Evolutionary conservation across 106 monocot species (phyloP).

Genomic region (Dendrobium catenatum): DNA sequence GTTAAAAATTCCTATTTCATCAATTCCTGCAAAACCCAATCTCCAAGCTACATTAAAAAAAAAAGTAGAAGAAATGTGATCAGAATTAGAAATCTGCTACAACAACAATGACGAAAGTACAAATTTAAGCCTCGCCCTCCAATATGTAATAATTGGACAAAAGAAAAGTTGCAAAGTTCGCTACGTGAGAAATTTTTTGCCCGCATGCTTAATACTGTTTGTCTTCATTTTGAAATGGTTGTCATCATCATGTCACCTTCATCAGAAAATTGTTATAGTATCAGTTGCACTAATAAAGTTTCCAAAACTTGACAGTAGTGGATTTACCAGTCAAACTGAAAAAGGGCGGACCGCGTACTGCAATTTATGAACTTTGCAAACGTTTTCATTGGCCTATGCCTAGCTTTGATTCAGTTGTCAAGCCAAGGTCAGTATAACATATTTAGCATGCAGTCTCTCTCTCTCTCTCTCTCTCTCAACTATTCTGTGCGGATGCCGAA

Average conservation of each 20-base stretch:
- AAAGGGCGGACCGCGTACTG: constrained; percentile 84
- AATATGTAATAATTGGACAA: no score
- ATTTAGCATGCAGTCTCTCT: neutral
- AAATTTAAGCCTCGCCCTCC: no score
- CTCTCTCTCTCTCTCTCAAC: neutral
- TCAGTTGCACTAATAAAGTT: neutral
- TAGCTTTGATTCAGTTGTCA: constrained; percentile 32
- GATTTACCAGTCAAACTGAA: constrained; percentile 43
- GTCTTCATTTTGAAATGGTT: neutral
- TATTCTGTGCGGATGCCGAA: no score
- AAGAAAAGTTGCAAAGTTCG: no score
- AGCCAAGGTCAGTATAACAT: constrained; percentile 25
- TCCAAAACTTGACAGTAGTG: constrained; percentile 3
- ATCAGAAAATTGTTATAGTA: neutral
- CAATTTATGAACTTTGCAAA: constrained; percentile 71
- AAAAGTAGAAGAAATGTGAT: no score
- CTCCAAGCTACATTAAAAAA: neutral
- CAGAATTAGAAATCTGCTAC: no score
- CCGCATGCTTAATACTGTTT: neutral
- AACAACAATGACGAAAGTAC: no score
- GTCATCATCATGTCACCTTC: neutral
- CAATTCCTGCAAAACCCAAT: no score
- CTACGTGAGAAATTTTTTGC: no score
- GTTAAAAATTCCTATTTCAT: no score
- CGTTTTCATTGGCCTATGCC: constrained; percentile 75